Percentiles rank a stretch among this genome's conserved stretches.
Evolutionary conservation across 495 filamentous ascomycete genomes (phyloP).

Genomic region (Aspergillus olivimuriae): DNA sequence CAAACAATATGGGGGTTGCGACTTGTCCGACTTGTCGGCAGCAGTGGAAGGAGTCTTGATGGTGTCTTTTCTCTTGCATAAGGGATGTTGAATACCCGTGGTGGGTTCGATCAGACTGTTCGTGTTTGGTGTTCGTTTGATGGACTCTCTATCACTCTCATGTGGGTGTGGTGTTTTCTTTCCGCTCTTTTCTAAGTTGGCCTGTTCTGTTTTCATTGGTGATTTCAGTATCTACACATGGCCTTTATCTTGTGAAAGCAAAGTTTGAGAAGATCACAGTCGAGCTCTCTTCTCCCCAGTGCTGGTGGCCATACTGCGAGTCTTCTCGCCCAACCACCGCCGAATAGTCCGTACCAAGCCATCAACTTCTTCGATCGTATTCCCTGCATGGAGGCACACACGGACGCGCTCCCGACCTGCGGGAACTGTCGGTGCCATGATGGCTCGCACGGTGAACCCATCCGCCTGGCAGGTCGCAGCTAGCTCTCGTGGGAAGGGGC

Average conservation of each 20-base stretch:
- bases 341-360: constrained; percentile 31
- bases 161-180: not conserved
- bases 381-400: constrained; percentile 44
- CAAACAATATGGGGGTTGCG: too few species aligned
- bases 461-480: constrained; percentile 27
- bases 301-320: too few species aligned
- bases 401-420: constrained; percentile 42
- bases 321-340: constrained; percentile 37
- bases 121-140: too few species aligned
- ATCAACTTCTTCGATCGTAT: constrained; percentile 43
- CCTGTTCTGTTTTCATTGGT: too few species aligned
- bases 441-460: constrained; percentile 35
- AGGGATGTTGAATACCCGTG: too few species aligned
- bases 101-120: too few species aligned
- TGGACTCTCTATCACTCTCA: not conserved
- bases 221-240: too few species aligned
- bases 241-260: too few species aligned
- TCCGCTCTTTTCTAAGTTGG: not conserved
- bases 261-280: not conserved
- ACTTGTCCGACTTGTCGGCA: constrained; percentile 10
- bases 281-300: constrained; percentile 7
- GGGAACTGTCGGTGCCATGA: constrained; percentile 45
- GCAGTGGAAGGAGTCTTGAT: too few species aligned
- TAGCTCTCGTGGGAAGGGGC: constrained; percentile 24
- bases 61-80: too few species aligned